phyloP scores from a whole-genome alignment of 2,329 filamentous ascomycete species.

The Ascocoryne sarcoides region DNA sequence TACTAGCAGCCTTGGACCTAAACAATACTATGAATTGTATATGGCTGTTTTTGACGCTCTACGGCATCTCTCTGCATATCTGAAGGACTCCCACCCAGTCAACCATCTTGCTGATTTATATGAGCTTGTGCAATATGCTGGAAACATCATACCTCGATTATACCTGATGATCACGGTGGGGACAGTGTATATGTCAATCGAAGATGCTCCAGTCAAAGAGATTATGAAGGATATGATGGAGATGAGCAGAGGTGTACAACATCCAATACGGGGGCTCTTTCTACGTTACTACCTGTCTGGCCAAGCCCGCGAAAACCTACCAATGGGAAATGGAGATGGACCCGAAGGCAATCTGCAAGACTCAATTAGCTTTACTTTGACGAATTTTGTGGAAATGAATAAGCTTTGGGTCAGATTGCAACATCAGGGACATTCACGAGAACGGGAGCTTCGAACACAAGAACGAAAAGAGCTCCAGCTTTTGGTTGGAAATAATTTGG shows the following conservation, averaged over 20 bases:
- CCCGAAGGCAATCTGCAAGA: constrained; percentile 94
- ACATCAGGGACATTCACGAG: constrained; percentile 92
- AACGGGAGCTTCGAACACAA: constrained; percentile 85
- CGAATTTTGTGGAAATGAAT: constrained; percentile 99
- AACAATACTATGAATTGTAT: constrained; percentile 99
- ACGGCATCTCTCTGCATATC: constrained; percentile 90
- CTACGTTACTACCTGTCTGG: constrained; percentile 93
- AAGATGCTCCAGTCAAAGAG: constrained; percentile 97
- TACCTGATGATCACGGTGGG: constrained; percentile 99
- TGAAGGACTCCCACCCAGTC: constrained; percentile 93
- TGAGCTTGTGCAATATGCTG: constrained; percentile 95
- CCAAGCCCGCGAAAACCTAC: constrained; percentile 84
- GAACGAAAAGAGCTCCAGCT: constrained; percentile 93
- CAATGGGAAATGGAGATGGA: constrained; percentile 73
- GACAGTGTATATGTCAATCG: constrained; percentile 97
- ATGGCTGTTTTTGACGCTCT: constrained; percentile 98
- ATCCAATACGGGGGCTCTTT: constrained; percentile 91
- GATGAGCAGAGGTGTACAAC: constrained; percentile 96
- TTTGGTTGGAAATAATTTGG: constrained; percentile 91
- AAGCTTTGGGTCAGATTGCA: constrained; percentile 97
- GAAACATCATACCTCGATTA: constrained; percentile 90
- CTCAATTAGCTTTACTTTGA: constrained; percentile 95
- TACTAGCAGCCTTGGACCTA: constrained; percentile 93
- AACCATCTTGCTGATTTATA: constrained; percentile 98
- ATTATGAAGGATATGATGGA: constrained; percentile 99